phyloP scores from a whole-genome alignment of 257 asterid species.

The Solanum appendiculatum region DNA sequence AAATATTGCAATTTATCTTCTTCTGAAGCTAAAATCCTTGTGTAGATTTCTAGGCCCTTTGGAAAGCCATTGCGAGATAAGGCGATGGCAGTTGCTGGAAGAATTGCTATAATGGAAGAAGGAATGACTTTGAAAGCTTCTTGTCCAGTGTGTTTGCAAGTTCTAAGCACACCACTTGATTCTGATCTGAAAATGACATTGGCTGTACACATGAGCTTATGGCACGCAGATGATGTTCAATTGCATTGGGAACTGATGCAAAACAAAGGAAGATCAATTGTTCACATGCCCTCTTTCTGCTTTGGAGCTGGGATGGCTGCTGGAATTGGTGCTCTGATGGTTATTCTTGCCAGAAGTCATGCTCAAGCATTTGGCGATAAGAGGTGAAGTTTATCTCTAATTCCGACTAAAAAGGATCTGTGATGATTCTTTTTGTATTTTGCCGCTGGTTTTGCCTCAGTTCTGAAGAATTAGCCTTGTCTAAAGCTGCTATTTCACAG shows the following conservation, averaged over 20 bases:
- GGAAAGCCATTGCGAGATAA: slow-evolving; percentile 42
- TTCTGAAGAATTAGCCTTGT: neutral
- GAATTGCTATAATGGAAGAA: slow-evolving; percentile 39
- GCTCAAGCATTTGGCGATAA: slow-evolving; percentile 10
- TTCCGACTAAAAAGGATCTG: neutral
- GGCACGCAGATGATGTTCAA: slow-evolving; percentile 79
- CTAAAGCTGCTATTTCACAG: neutral
- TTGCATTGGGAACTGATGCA: slow-evolving; percentile 78
- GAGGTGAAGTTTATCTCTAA: neutral
- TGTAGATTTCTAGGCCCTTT: slow-evolving; percentile 30
- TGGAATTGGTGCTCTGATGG: slow-evolving; percentile 51
- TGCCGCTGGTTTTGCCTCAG: neutral
- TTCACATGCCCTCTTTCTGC: slow-evolving; percentile 56
- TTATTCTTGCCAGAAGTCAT: slow-evolving; percentile 31
- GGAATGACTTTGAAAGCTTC: slow-evolving; percentile 33
- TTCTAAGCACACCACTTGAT: slow-evolving; percentile 18
- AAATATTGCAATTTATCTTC: neutral
- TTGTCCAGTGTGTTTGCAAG: slow-evolving; percentile 66
- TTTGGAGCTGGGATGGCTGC: slow-evolving; percentile 58
- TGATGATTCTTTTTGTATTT: neutral
- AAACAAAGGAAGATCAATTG: slow-evolving; percentile 19
- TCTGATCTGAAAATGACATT: slow-evolving; percentile 52
- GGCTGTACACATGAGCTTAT: slow-evolving; percentile 77
- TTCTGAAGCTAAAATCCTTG: neutral
- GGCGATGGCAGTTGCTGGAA: slow-evolving; percentile 64